Percentiles rank a stretch among this genome's conserved stretches.
phyloP scores from a whole-genome alignment of 495 filamentous ascomycete species.

The Cladorrhinum samala region DNA sequence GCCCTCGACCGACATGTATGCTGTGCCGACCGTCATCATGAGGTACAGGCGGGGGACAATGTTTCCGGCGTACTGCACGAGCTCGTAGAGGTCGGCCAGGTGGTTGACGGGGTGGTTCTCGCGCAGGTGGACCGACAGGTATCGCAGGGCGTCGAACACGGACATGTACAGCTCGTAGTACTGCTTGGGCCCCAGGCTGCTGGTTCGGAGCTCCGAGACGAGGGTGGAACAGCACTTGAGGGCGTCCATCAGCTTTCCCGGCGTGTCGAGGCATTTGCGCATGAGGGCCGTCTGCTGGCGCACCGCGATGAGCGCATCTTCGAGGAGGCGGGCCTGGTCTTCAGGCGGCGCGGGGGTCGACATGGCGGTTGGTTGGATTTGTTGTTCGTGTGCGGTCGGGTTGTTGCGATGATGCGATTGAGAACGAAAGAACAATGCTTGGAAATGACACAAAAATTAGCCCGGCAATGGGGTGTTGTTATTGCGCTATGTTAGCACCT shows the following conservation, averaged over 20 bases:
- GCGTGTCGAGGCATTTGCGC: conserved; percentile 95
- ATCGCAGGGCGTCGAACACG: conserved; percentile 94
- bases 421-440: no score
- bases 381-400: no score
- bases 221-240: conserved; percentile 98
- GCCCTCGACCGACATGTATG: conserved; percentile 98
- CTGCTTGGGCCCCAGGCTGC: conserved; percentile 91
- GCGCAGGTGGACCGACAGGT: conserved; percentile 91
- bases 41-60: conserved; percentile 94
- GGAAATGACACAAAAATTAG: background rate
- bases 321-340: conserved; percentile 89
- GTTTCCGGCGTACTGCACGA: conserved; percentile 98
- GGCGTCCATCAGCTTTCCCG: conserved; percentile 99
- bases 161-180: conserved; percentile 99
- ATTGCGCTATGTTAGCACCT: no score
- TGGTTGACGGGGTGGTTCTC: conserved; percentile 98
- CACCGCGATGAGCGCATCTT: conserved; percentile 93
- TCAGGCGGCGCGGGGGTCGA: conserved; percentile 66
- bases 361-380: conserved; percentile 32
- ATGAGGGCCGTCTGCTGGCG: conserved; percentile 93
- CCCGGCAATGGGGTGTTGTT: no score
- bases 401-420: no score
- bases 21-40: conserved; percentile 97
- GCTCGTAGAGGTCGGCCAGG: conserved; percentile 94
- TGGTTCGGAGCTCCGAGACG: conserved; percentile 93